Conservation (phyloP, 306 rosid species). For the Begonia loranthoides region DNA sequence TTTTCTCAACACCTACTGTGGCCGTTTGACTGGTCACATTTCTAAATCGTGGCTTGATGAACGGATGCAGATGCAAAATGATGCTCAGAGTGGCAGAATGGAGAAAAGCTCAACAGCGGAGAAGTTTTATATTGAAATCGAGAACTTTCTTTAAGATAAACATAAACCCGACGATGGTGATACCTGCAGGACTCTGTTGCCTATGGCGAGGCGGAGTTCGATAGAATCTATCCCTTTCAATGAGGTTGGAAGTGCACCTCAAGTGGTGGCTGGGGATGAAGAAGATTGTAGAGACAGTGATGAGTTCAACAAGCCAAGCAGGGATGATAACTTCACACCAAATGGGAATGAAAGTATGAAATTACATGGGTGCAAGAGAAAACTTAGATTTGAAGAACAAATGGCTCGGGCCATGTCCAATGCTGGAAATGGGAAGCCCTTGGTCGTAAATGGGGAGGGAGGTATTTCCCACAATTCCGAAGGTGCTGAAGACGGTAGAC, state of each 20-base stretch:
- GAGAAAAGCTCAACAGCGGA: slow-evolving; percentile 56
- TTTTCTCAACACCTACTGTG: too few relatives aligned
- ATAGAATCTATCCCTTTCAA: slow-evolving; percentile 71
- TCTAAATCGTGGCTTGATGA: slow-evolving; percentile 98
- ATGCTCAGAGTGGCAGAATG: slow-evolving; percentile 28
- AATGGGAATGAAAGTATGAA: slow-evolving; percentile 25
- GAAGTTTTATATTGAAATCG: slow-evolving; percentile 73
- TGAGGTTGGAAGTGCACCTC: slow-evolving; percentile 79
- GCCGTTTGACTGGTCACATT: slow-evolving; percentile 66
- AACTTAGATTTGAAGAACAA: neutral
- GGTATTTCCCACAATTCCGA: neutral
- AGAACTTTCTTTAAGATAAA: slow-evolving; percentile 70
- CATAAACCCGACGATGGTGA: slow-evolving; percentile 3
- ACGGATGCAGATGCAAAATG: slow-evolving; percentile 75
- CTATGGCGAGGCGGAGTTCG: too few relatives aligned
- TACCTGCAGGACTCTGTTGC: slow-evolving; percentile 48
- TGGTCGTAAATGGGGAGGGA: too few relatives aligned
- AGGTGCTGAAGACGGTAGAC: neutral
- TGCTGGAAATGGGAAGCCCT: too few relatives aligned
- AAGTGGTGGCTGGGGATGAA: slow-evolving; percentile 52
- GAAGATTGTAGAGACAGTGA: slow-evolving; percentile 65
- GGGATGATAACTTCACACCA: slow-evolving; percentile 23
- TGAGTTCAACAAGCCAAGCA: slow-evolving; percentile 63
- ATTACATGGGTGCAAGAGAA: slow-evolving; percentile 34
- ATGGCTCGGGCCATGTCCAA: neutral